Base-by-base conservation (phyloP, 345 rosid genomes). In the Capsella bursapastoris region DNA sequence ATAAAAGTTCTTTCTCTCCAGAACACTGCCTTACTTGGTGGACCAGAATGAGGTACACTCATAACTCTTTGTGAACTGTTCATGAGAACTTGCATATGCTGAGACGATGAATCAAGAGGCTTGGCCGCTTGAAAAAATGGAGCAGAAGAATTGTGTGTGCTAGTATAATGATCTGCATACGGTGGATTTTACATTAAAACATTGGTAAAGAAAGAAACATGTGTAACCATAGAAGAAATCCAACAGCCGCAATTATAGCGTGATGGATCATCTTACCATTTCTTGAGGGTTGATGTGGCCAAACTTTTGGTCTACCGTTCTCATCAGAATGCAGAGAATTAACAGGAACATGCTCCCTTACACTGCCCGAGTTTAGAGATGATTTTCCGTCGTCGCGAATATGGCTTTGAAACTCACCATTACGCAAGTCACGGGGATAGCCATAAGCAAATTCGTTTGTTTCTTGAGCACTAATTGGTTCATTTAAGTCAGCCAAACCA, bases 1-100 rank as follows among this genome's bases (percentile, higher is more conserved):
- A 52, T 73, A 77, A 70, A 63, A 12, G 80, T 76, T 77, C 80
- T 81, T 67, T 87, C 89, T 82, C 86, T 85, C 84, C 85, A 80
- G 25, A 74, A 58, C 70, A 70, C 85, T 62, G 72, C 66, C 86
- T 82, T 89, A 70, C 70, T 82, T 79, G 82, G 86, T 77, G 84
- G 87, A 79, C 83, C 83, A 69, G 88, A 63, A 61, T 47, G 71
- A 72, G 81, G 83, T 56, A 80, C 66, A 51, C 76, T 51, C 44
- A 84, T 79, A 56, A 75, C 72, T 44, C 86, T 85, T 57, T 74
- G 88, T 70, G 82, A 82, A 83, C 73, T 83, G 66, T 80, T 83
- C 62, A 76, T 44, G 11, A 35, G 27, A 37, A 66, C 69, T 66
- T 72, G 77, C 69, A 44, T 51, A 44, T 51, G 77, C 43, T 78